Conservation (phyloP, 306 rosid species). For the Acacia crassicarpa region DNA sequence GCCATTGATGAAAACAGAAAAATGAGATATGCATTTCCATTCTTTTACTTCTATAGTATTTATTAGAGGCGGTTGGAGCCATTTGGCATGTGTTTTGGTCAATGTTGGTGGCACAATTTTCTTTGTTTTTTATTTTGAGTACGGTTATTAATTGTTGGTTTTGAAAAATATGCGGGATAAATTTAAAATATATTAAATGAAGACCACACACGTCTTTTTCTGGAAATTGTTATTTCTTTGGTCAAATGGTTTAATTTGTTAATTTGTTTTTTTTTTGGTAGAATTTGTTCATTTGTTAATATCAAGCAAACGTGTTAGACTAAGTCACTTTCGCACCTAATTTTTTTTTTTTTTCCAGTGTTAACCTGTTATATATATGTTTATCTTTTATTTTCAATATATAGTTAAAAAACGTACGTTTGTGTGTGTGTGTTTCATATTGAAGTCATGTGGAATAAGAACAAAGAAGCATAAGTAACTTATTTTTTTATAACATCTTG, state of each 20-base stretch:
- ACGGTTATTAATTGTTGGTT: not conserved
- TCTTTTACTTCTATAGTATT: not conserved
- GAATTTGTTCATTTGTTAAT: not conserved
- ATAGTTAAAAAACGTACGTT: not conserved
- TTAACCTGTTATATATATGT: not conserved
- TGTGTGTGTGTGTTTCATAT: not conserved
- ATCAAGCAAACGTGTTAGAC: not conserved
- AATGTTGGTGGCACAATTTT: not conserved
- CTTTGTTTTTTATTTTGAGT: not conserved
- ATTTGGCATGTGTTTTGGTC: not conserved
- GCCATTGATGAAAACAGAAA: not conserved
- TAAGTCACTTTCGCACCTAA: not conserved
- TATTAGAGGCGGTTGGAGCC: not conserved
- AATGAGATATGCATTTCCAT: not conserved
- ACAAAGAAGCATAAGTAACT: not conserved
- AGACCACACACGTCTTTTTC: not conserved
- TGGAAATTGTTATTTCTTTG: not conserved
- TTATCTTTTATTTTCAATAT: not conserved
- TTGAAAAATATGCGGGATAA: not conserved
- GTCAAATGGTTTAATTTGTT: not conserved
- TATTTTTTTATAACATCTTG: not conserved
- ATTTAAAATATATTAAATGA: not conserved
- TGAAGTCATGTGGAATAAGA: not conserved
- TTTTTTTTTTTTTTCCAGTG: not conserved
- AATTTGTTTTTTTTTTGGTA: no score